Evolutionary conservation across 805 yeast genomes (phyloP).

Genomic region (Hanseniaspora taiwanica): DNA sequence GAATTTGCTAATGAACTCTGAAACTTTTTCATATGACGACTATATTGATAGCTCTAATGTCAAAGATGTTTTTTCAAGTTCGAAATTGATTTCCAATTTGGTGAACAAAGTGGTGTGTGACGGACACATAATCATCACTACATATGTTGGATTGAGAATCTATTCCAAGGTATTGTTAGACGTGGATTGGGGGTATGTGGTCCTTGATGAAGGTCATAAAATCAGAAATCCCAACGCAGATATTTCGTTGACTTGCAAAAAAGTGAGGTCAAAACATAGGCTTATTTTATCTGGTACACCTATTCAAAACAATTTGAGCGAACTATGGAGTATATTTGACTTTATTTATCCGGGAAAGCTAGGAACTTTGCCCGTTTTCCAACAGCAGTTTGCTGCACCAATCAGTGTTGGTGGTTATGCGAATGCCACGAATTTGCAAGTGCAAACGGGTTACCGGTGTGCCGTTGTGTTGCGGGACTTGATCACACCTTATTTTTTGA

Average conservation of each 20-base stretch:
- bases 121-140: conserved; percentile 83
- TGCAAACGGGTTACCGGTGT: conserved; percentile 91
- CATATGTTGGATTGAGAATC: conserved; percentile 74
- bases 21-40: conserved; percentile 32
- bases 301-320: conserved; percentile 83
- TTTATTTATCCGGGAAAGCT: conserved; percentile 89
- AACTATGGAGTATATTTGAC: conserved; percentile 90
- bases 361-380: conserved; percentile 91
- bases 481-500: conserved; percentile 75
- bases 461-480: conserved; percentile 82
- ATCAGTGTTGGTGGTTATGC: conserved; percentile 97
- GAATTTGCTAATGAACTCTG: conserved; percentile 27
- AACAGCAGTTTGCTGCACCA: conserved; percentile 82
- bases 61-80: conserved; percentile 18
- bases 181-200: conserved; percentile 76
- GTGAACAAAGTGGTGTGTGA: conserved; percentile 40
- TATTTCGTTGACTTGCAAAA: conserved; percentile 75
- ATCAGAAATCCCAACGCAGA: conserved; percentile 90
- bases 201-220: conserved; percentile 93
- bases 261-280: conserved; percentile 70
- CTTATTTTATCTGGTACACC: conserved; percentile 92
- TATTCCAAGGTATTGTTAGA: conserved; percentile 54
- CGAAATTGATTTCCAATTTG: conserved; percentile 1
- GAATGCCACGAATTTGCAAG: conserved; percentile 90
- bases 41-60: conserved; percentile 15